These are phyloP conservation scores for Herpetomonas muscarum DNA, from an alignment of 208 protist genomes.

Conservation along the genomic window DNA sequence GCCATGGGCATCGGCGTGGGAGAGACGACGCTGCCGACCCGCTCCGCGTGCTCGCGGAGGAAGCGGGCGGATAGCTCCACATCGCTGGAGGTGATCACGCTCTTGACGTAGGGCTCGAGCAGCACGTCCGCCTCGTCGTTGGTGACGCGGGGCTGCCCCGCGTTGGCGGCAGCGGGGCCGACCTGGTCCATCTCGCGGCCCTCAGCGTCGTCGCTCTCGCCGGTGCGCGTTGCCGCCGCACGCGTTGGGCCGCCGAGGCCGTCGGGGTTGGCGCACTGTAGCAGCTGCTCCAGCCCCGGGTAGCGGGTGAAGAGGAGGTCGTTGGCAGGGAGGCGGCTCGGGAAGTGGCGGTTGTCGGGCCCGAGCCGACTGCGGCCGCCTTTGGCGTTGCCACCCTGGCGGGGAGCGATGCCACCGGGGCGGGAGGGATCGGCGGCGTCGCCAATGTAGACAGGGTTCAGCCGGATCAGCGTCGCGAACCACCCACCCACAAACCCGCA, in stretches of 20 bases:
- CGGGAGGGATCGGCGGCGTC: neutral
- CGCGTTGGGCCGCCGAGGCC: no score
- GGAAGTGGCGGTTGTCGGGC: neutral
- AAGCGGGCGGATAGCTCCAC: conserved; percentile 25
- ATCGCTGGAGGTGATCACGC: conserved; percentile 8
- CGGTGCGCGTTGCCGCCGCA: no score
- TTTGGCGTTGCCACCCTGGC: neutral
- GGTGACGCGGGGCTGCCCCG: neutral
- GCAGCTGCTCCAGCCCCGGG: conserved; percentile 6
- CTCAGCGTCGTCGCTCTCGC: neutral
- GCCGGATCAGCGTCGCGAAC: conserved; percentile 2
- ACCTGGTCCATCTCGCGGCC: neutral
- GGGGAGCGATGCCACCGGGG: neutral
- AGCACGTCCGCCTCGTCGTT: neutral
- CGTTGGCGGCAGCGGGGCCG: neutral
- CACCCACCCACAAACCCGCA: conserved; percentile 3
- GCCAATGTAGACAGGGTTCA: conserved; percentile 1
- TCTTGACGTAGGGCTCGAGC: conserved; percentile 9
- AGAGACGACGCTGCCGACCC: neutral
- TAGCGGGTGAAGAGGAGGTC: conserved; percentile 16
- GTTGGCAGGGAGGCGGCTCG: conserved; percentile 1
- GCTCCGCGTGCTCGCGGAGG: conserved; percentile 5
- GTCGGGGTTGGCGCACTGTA: neutral
- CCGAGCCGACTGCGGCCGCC: neutral
- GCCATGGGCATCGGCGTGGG: conserved; percentile 6